Base-by-base conservation (phyloP, 225 moss, liverwort and hornwort species). In the Bryoerythrophyllum caledonicum region DNA sequence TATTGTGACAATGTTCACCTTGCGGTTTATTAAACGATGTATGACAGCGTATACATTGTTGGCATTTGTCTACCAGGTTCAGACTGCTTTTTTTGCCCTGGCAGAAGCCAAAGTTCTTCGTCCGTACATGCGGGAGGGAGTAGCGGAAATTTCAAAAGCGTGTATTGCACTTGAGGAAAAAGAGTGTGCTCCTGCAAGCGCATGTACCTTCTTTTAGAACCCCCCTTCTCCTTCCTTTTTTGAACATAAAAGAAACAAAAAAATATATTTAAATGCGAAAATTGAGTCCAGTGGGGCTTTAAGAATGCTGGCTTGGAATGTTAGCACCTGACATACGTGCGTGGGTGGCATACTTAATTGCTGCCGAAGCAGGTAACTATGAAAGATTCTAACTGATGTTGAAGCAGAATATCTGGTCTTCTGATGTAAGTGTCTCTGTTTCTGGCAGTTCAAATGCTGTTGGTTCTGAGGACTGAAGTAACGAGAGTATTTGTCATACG, bases 401-500 rank as follows among this genome's bases (percentile, higher is more conserved):
- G 65, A 77, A 60, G 62, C 30, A 61, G 49, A 71, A 49, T 41
- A 74, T 72, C 37, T 74, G 70, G 38, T 23, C 49, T 65, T 34
- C 71, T 76, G 75, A 77, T 78, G 49, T 60, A 30, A 16, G 79
- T 75, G 27, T 77, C 78, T 59, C 64, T 63, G 57, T 68, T 60
- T 48, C 70, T 79, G 72, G 85, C 93, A 91, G 94, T 99, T 78
- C 97, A 99, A 95, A 90, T 95, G 76, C 86, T 99, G n/a, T 81
- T 95, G 84, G 82, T 91, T 76, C 79, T 99, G 83, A 91, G 97
- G 44, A 91, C 93, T 52, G 97, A 95, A 76, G 93, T 99, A 8
- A 95, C 97, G 20, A 88, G 89, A 86, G 95, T 99, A 54, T 99
- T 99, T 74, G 93, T 99, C 21, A 74, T 89, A 78, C 93, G 94